These are phyloP conservation scores for Clohesyomyces aquaticus DNA, from an alignment of 495 filamentous ascomycete species.

Conservation along the genomic window DNA sequence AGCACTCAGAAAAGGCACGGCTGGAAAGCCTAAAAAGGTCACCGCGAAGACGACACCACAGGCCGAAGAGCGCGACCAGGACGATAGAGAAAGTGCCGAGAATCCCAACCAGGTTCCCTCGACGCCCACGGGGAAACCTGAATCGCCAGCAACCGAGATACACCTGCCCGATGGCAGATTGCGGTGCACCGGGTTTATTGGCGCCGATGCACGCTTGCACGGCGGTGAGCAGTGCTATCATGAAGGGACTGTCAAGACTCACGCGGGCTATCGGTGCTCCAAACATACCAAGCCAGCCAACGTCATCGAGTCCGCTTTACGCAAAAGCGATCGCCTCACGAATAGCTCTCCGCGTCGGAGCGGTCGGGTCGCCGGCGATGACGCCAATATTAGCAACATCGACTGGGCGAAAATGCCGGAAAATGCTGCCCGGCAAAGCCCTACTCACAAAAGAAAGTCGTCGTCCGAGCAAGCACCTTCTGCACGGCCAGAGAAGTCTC, in stretches of 20 bases:
- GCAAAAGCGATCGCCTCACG: neutral
- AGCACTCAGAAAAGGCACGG: neutral
- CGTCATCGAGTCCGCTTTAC: neutral
- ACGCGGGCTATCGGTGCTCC: neutral
- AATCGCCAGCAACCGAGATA: neutral
- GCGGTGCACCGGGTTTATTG: neutral
- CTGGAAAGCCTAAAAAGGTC: neutral
- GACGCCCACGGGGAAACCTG: neutral
- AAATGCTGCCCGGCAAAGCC: neutral
- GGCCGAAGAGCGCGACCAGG: neutral
- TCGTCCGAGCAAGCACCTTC: neutral
- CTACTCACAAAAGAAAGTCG: neutral
- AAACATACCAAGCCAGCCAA: neutral
- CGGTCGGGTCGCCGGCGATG: constrained; percentile 1
- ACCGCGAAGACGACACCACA: neutral
- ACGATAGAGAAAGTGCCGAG: neutral
- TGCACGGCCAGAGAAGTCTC: constrained; percentile 6
- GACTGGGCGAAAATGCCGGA: constrained; percentile 9
- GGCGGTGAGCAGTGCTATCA: neutral
- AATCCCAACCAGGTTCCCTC: neutral
- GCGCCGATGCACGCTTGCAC: neutral
- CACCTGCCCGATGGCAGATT: neutral
- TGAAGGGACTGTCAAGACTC: neutral
- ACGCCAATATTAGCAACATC: neutral
- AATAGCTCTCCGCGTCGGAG: neutral